Base-by-base conservation (phyloP, 441 rosid genomes). In the Erodium moschatum region DNA sequence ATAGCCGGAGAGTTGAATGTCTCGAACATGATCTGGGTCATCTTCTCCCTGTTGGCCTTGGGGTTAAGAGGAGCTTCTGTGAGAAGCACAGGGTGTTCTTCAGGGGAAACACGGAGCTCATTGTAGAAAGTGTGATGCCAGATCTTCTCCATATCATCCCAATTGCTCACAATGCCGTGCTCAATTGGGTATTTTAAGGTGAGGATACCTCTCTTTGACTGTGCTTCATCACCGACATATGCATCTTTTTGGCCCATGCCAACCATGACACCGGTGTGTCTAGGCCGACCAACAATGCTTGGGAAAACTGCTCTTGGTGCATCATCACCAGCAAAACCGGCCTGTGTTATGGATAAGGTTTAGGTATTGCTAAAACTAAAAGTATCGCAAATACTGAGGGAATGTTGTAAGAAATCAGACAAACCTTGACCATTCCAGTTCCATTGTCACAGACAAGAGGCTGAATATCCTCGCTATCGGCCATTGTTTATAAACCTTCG, bases 31-130 rank as follows among this genome's bases (percentile, higher is more conserved):
- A 35, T 66, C 67, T 69, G 72, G n/a, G 72, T 46, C 68, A 64
- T 71, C 69, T 71, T 71, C 73, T 71, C 73, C 50, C 73, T 10
- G 2, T 71, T 71, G 31, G 73, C 73, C 73, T 71, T 71, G 6
- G 73, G 73, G 35, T 71, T 71, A 15, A 71, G 64, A 3, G 73
- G 69, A 8, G 73, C 73, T 48, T 71, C 73, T 0, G 73, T 71
- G 9, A 71, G 64, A 7, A 71, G 73, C 0, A 71, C 73, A 0
- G 73, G 73, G 65, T 71, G 73, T 21, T 71, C 73, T 20, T 71
- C 73, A 6, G 73, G 73, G 3, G 73, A 8, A 13, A 71, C 73
- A 8, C 73, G 73, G 48, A 71, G 73, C 73, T 71, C 73, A 42
- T 69, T 69, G 66, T 50, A 50, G 56, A 50, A 50, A 3, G 56